These are phyloP conservation scores for Caulochytrium protostelioides DNA, from an alignment of 371 early-diverging fungal species.

Conservation along the genomic window DNA sequence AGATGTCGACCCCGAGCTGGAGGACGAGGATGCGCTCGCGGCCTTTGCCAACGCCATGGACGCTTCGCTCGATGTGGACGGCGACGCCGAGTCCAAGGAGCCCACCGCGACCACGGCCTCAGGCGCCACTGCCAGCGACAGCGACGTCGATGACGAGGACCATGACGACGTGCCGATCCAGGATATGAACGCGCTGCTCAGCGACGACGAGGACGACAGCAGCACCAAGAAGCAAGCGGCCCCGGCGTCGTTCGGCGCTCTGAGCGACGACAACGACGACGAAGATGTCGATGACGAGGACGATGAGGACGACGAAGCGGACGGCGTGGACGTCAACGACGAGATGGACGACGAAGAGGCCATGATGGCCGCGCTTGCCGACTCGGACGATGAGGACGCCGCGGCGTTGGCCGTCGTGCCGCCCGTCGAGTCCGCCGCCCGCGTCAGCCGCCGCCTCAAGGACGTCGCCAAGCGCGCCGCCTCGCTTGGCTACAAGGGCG, in stretches of 20 bases:
- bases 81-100: conserved; percentile 1
- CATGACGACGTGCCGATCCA: conserved; percentile 31
- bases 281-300: conserved; percentile 3
- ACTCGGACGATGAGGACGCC: conserved; percentile 34
- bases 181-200: conserved; percentile 6
- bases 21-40: conserved; percentile 7
- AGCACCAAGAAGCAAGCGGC: too few species aligned
- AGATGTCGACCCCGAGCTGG: conserved; percentile 3
- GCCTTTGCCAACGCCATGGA: conserved; percentile 8
- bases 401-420: conserved; percentile 20
- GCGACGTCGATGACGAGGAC: conserved; percentile 13
- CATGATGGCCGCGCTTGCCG: conserved; percentile 45
- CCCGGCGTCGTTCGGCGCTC: neutral
- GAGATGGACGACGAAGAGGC: conserved; percentile 41
- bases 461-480: conserved; percentile 11
- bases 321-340: conserved; percentile 23
- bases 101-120: conserved; percentile 1
- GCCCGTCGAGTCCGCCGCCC: conserved; percentile 11
- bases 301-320: neutral
- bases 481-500: conserved; percentile 18
- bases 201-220: neutral
- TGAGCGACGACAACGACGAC: neutral
- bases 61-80: neutral
- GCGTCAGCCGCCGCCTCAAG: conserved; percentile 1
- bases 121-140: conserved; percentile 1